Percentiles rank a stretch among this genome's conserved stretches.
Evolutionary conservation across 441 rosid species (phyloP).

Genomic region (Metrosideros polymorpha): DNA sequence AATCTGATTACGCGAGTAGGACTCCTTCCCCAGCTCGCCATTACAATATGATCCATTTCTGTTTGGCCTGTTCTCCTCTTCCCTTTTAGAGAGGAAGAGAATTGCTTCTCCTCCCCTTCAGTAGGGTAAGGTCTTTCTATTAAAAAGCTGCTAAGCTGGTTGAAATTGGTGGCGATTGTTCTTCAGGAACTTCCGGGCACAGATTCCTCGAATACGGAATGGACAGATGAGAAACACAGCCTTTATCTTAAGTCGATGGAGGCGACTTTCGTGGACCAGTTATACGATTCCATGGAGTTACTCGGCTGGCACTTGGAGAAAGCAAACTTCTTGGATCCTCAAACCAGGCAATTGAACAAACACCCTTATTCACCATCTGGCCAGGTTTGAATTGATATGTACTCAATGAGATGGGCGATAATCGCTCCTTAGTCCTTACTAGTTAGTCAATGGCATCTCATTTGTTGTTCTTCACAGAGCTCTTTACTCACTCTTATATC

Average conservation of each 20-base stretch:
- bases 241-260: constrained; percentile 18
- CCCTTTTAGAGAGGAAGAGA: neutral
- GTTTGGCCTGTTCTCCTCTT: neutral
- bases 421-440: neutral
- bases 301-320: constrained; percentile 5
- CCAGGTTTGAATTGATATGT: constrained; percentile 19
- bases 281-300: constrained; percentile 10
- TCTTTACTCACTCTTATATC: neutral
- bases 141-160: neutral
- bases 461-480: neutral
- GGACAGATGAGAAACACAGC: constrained; percentile 24
- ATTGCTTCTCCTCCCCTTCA: neutral
- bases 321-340: neutral
- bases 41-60: neutral
- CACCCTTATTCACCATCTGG: constrained; percentile 14
- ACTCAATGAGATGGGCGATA: neutral
- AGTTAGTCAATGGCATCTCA: neutral
- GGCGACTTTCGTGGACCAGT: constrained; percentile 15
- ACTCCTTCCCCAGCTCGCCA: neutral
- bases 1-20: neutral
- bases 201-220: constrained; percentile 13
- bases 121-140: neutral
- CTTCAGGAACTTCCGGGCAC: constrained; percentile 24
- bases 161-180: neutral
- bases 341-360: constrained; percentile 4